Base-by-base conservation (phyloP, 352 stramenopile species). In the Phytophthora lateralis region DNA sequence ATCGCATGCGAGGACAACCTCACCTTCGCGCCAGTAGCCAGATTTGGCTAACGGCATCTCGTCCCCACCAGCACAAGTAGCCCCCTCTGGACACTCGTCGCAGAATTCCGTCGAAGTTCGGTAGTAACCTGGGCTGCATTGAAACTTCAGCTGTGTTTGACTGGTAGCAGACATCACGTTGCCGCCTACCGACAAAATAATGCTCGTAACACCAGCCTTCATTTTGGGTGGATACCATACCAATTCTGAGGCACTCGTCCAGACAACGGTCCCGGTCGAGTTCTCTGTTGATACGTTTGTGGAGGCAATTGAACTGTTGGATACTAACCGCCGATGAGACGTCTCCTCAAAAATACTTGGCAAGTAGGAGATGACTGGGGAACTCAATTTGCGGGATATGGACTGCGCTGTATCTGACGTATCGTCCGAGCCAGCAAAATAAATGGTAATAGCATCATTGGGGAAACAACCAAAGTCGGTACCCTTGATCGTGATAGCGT, bases 391-490 rank as follows among this genome's bases (percentile, higher is more conserved):
- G 26, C 64, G 34, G 10, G 53, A 61, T 34, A 73, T 48, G 3
- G 53, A 44, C 53, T 76, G 55, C 12, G 61, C 57, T 0, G 42
- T 14, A 27, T 59, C 45, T 6, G 60, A 50, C 2, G 49, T 50
- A 14, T 24, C 18, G 18, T 45, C 39, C 4, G 39, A 45, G 3
- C 17, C 17, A 21, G 69, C 42, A 46, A 88, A 85, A 3, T 58
- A 69, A 66, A 88, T 88, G 7, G 65, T 55, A 24, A 88, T 86
- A 1, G 61, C 74, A 29, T 82, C 54, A 51, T 85, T 85, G 2
- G 80, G 80, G 39, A 87, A 89, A 48, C 80, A 89, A 14, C 80
- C 80, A 49, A 87, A 89, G 63, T 89, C 80, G 29, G 69, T 77
- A 2, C 80, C 80, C 18, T 76, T 73, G 44, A 89, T 89, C 20